A percentile compares a stretch with the other conserved stretches of the same genome.
Evolutionary conservation across 2,329 filamentous ascomycete genomes (phyloP).

Genomic region (Xylaria sp.): DNA sequence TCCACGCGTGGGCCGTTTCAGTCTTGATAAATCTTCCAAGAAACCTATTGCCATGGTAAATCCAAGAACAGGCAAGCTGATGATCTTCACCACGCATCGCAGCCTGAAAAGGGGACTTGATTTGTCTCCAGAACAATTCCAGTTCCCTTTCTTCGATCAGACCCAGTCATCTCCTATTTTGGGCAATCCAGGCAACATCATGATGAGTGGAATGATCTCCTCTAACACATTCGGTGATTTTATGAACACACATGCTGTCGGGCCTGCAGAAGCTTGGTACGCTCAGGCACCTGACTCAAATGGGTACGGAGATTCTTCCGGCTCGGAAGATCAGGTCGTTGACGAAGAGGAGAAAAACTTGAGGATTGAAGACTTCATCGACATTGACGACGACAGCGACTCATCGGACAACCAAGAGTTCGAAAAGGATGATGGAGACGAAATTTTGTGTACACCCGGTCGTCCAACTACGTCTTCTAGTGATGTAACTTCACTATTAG

Average conservation of each 20-base stretch:
- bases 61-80: constrained; percentile 67
- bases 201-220: constrained; percentile 78
- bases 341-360: constrained; percentile 73
- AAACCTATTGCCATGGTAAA: constrained; percentile 70
- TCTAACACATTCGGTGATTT: constrained; percentile 65
- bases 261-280: constrained; percentile 80
- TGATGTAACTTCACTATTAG: constrained; percentile 66
- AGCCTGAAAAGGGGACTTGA: constrained; percentile 57
- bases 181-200: constrained; percentile 76
- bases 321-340: constrained; percentile 66
- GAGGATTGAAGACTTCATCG: constrained; percentile 77
- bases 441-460: constrained; percentile 61
- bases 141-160: constrained; percentile 56
- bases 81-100: constrained; percentile 67
- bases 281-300: constrained; percentile 71
- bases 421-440: constrained; percentile 55
- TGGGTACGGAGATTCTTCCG: constrained; percentile 51
- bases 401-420: constrained; percentile 65
- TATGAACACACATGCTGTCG: constrained; percentile 72
- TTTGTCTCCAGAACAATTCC: constrained; percentile 65
- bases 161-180: constrained; percentile 65
- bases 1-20: constrained; percentile 65
- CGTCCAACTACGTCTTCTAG: constrained; percentile 60
- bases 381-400: constrained; percentile 68
- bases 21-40: constrained; percentile 62